These are phyloP conservation scores for Coemansia sp. DNA, from an alignment of 192 early-diverging fungal genomes.

Conservation along the genomic window DNA sequence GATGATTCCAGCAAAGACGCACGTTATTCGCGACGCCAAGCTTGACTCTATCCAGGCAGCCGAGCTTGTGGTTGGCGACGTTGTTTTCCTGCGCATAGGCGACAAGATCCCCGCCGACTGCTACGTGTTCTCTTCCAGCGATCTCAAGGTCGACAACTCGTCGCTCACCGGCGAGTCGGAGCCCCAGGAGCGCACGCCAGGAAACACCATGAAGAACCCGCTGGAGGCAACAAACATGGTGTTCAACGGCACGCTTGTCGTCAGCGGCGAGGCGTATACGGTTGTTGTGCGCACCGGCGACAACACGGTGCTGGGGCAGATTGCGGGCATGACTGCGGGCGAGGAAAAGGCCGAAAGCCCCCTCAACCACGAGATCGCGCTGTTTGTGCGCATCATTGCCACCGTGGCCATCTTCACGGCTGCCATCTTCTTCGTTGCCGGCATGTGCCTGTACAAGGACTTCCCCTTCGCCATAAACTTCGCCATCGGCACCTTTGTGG, in stretches of 20 bases:
- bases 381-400: constrained; percentile 86
- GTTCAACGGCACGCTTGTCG: constrained; percentile 86
- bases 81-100: constrained; percentile 86
- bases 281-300: constrained; percentile 93
- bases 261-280: constrained; percentile 86
- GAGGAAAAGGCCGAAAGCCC: constrained; percentile 78
- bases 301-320: constrained; percentile 92
- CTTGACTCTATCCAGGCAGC: constrained; percentile 66
- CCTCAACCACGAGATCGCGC: constrained; percentile 71
- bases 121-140: constrained; percentile 71
- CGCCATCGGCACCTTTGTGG: constrained; percentile 86
- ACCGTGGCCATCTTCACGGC: constrained; percentile 73
- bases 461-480: constrained; percentile 78
- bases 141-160: constrained; percentile 97
- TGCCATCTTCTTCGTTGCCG: constrained; percentile 81
- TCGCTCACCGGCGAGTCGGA: constrained; percentile 95
- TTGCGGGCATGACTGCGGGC: constrained; percentile 79
- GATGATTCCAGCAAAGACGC: constrained; percentile 85
- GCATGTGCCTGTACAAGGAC: constrained; percentile 60
- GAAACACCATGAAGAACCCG: constrained; percentile 74
- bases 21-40: constrained; percentile 75
- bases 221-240: constrained; percentile 91
- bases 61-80: constrained; percentile 81
- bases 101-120: constrained; percentile 96
- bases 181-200: constrained; percentile 75